A percentile compares a stretch with the other conserved stretches of the same genome.
Evolutionary conservation across 2,329 filamentous ascomycete genomes (phyloP).

Genomic region (Sclerotinia minor): DNA sequence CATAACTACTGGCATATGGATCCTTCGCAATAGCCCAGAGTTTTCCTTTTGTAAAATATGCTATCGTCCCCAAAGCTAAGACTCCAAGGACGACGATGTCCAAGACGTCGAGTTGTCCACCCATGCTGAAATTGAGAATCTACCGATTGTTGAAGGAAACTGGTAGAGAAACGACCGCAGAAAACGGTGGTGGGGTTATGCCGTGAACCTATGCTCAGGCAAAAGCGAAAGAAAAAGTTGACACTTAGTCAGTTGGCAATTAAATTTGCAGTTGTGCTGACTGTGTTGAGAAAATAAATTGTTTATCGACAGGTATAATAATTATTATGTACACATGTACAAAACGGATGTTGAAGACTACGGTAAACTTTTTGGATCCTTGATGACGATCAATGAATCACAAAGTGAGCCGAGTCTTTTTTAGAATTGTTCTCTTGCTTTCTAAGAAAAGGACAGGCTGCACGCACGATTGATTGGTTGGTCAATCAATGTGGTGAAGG

Average conservation of each 20-base stretch:
- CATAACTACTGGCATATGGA: conserved; percentile 76
- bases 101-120: conserved; percentile 97
- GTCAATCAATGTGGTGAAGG: background rate
- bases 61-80: conserved; percentile 81
- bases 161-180: background rate
- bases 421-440: conserved; percentile 7
- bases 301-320: conserved; percentile 13
- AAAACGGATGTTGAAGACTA: conserved; percentile 11
- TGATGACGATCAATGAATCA: conserved; percentile 16
- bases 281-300: conserved; percentile 1
- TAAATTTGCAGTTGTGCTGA: conserved; percentile 11
- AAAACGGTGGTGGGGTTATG: background rate
- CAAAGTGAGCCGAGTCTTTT: background rate
- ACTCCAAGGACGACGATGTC: conserved; percentile 88
- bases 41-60: conserved; percentile 97
- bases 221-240: conserved; percentile 33
- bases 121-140: conserved; percentile 26
- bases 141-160: background rate
- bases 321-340: conserved; percentile 25
- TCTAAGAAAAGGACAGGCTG: background rate
- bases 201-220: conserved; percentile 11
- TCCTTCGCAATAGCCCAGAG: conserved; percentile 89
- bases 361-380: conserved; percentile 18
- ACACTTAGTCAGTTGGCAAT: background rate
- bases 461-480: too few relatives aligned